Conservation (phyloP, 2,329 filamentous ascomycete genomes). For the Colletotrichum higginsianum region DNA sequence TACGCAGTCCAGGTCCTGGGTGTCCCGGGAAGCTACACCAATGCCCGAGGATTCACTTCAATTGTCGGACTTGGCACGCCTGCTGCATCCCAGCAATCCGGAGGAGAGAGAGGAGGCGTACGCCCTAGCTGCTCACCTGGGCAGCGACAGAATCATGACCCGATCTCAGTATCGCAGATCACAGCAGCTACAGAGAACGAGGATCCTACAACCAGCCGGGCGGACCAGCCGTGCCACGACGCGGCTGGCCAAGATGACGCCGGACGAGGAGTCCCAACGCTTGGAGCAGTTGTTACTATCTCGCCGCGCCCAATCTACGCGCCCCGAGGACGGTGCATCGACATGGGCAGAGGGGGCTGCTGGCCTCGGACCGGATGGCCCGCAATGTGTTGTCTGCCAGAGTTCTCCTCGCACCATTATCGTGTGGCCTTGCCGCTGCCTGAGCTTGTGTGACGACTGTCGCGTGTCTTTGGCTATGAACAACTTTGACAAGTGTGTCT, state of each 20-base stretch:
- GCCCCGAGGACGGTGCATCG: slow-evolving; percentile 43
- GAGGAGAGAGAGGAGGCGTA: slow-evolving; percentile 87
- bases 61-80: slow-evolving; percentile 78
- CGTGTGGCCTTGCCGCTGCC: slow-evolving; percentile 95
- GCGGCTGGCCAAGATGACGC: slow-evolving; percentile 60
- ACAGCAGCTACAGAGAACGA: slow-evolving; percentile 78
- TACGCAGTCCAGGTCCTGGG: slow-evolving; percentile 67
- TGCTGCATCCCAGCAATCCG: slow-evolving; percentile 84
- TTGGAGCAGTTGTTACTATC: slow-evolving; percentile 74
- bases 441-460: slow-evolving; percentile 96
- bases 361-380: slow-evolving; percentile 79
- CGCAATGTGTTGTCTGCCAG: slow-evolving; percentile 95
- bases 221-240: slow-evolving; percentile 49
- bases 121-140: slow-evolving; percentile 84
- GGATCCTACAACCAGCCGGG: slow-evolving; percentile 71
- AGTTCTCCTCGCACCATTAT: slow-evolving; percentile 88
- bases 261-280: slow-evolving; percentile 72
- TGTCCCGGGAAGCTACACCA: slow-evolving; percentile 71
- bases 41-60: slow-evolving; percentile 74
- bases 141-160: slow-evolving; percentile 81
- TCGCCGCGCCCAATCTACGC: slow-evolving; percentile 54
- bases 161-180: slow-evolving; percentile 81
- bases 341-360: slow-evolving; percentile 81
- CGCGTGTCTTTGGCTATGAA: slow-evolving; percentile 94
- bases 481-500: slow-evolving; percentile 97